Evolutionary conservation across 306 rosid genomes (phyloP).

Genomic region (Sechiopsis laciniata): DNA sequence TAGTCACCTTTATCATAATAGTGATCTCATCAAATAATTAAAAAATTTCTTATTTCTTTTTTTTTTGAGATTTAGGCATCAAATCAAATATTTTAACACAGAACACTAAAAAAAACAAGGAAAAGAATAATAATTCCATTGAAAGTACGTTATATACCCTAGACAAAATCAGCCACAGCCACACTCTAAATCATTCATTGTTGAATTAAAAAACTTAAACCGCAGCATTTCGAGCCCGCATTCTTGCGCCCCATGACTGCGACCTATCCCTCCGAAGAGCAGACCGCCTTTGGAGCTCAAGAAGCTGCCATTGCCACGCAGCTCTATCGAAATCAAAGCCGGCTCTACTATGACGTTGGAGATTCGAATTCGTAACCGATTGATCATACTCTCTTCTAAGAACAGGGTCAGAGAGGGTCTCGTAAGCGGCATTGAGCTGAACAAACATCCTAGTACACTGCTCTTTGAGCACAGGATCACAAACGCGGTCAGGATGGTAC

Average conservation of each 20-base stretch:
- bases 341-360: background rate
- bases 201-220: no score
- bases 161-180: no score
- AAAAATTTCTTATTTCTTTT: no score
- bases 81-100: no score
- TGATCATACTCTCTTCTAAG: slow-evolving; percentile 45
- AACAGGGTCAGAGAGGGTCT: slow-evolving; percentile 43
- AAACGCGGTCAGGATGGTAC: slow-evolving; percentile 53
- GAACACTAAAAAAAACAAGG: no score
- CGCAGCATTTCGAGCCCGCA: background rate
- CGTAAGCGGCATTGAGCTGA: slow-evolving; percentile 46
- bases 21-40: no score
- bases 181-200: no score
- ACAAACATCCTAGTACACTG: slow-evolving; percentile 46
- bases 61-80: no score
- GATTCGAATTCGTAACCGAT: slow-evolving; percentile 26
- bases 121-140: no score
- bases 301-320: background rate
- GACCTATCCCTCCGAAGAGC: background rate
- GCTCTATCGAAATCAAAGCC: background rate
- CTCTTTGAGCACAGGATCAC: slow-evolving; percentile 39
- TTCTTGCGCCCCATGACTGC: background rate
- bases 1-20: no score
- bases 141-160: no score
- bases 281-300: background rate